Base-by-base conservation (phyloP, 176 grass and related monocot species). In the Eleusine coracana region DNA sequence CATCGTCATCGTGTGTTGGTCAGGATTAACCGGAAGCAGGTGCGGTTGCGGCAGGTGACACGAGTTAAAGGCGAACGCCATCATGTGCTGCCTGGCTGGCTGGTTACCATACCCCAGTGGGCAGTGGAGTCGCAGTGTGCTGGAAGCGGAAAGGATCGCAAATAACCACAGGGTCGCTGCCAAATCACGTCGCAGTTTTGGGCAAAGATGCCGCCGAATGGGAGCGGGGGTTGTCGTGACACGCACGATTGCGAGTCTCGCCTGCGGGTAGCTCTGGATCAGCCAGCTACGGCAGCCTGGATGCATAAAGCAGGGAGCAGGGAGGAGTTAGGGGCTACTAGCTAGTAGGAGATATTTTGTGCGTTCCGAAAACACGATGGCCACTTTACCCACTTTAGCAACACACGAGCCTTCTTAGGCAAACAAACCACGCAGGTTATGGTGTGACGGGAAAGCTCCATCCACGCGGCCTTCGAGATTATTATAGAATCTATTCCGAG, bases 361-460 rank as follows among this genome's bases (percentile, higher is more conserved):
- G 31, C 16, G 21, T 11, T 61, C 15, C 8, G 37, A 76, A 41
- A 76, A 64, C 56, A 50, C 10, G 68, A 31, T 7, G 28, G 45
- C 5, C 42, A 2, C 34, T n/a, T 41, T 56, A 5, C 20, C 20
- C 60, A 36, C 56, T 73, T 74, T 34, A 34, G 31, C 31, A 34
- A 34, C 31, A 34, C 31, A 34, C 31, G 31, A 34, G 31, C 2
- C 44, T 46, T 46, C 44, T 46, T 46, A 10, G 44, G 44, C 44
- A 46, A 46, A 46, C 11, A 11, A 68, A 46, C 49, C 46, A 36
- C 62, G 46, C 61, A 77, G 20, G 10, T 2, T 11, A 77, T n/a
- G 42, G 42, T 52, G 64, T 23, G 45, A 7, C 14, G 9, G 14
- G 67, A 79, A 88, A 83, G 68, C 1, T 3, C 46, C 68, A 64